Evolutionary conservation across 1,284 basidiomycete genomes (phyloP).

Genomic region (Taiwanofungus camphoratus): DNA sequence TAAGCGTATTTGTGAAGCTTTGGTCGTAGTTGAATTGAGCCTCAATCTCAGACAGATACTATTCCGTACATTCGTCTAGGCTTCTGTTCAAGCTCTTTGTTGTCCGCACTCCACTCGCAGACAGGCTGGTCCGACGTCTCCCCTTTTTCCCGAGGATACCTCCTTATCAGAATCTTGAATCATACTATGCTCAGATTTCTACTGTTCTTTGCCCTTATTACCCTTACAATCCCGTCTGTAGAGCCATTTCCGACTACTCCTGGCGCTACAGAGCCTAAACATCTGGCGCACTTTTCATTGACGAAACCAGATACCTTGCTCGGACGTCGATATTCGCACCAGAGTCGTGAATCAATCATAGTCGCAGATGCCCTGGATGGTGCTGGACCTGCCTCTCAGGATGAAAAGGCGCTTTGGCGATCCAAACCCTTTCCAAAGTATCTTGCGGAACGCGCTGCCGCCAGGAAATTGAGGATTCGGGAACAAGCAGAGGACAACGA

Average conservation of each 20-base stretch:
- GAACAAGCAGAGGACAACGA: conserved; percentile 1
- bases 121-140: conserved; percentile 12
- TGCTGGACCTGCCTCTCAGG: background rate
- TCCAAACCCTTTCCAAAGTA: conserved; percentile 9
- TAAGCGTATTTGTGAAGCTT: too few relatives aligned
- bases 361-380: background rate
- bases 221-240: conserved; percentile 11
- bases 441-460: conserved; percentile 9
- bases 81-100: background rate
- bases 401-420: conserved; percentile 1
- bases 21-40: too few relatives aligned
- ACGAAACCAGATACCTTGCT: conserved; percentile 14
- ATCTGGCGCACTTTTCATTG: background rate
- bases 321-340: conserved; percentile 17
- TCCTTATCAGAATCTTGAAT: conserved; percentile 3
- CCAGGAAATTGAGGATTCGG: background rate
- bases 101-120: conserved; percentile 1
- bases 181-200: conserved; percentile 4
- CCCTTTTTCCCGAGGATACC: background rate
- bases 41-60: too few relatives aligned
- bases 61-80: conserved; percentile 1
- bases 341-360: conserved; percentile 4
- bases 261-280: background rate
- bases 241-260: conserved; percentile 1
- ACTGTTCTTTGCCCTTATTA: conserved; percentile 6